These are phyloP conservation scores for Castanea sativa DNA, from an alignment of 306 rosid species.

Conservation along the genomic window DNA sequence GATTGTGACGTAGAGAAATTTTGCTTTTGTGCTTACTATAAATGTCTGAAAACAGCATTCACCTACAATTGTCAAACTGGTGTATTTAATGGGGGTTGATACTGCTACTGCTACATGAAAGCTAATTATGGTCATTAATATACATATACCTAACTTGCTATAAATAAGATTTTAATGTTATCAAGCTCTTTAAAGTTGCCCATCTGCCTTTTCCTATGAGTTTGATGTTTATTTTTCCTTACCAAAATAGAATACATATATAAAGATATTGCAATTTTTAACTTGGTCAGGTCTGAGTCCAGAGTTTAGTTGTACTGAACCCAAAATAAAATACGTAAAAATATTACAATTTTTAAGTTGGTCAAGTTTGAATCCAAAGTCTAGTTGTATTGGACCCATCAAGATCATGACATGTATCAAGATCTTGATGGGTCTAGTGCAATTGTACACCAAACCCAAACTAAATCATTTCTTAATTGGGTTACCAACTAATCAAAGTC, in stretches of 20 bases:
- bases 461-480: too few relatives aligned
- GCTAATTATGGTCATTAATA: constrained; percentile 71
- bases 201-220: constrained; percentile 59
- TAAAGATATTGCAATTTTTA: background rate
- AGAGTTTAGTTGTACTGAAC: accelerated
- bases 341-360: background rate
- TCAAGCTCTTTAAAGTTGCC: constrained; percentile 57
- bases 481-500: too few relatives aligned
- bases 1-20: constrained; percentile 35
- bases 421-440: too few relatives aligned
- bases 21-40: constrained; percentile 39
- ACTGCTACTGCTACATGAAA: constrained; percentile 50
- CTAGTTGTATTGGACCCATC: too few relatives aligned
- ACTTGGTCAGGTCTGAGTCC: accelerated
- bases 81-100: constrained; percentile 42
- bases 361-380: too few relatives aligned
- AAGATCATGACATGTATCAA: too few relatives aligned
- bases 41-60: constrained; percentile 82
- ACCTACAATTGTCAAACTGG: constrained; percentile 66
- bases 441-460: too few relatives aligned
- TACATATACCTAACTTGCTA: constrained; percentile 67
- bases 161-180: constrained; percentile 62
- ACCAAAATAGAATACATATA: background rate
- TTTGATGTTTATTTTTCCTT: constrained; percentile 38
- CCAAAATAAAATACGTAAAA: background rate